phyloP scores from a whole-genome alignment of 2,329 filamentous ascomycete species.

The Didymella keratinophila region DNA sequence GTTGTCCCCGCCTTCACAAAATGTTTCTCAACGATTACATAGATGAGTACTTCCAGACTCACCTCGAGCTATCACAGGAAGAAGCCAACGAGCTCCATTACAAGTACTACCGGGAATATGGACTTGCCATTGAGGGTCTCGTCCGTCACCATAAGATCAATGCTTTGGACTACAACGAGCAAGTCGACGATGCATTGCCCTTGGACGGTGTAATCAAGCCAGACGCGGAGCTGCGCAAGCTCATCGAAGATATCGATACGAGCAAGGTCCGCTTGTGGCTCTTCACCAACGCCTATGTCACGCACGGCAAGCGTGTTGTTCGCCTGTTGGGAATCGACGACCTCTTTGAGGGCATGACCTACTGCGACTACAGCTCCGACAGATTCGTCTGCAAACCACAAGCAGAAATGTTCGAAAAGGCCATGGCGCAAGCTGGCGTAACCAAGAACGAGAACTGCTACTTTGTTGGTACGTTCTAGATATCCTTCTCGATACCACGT shows the following conservation, averaged over 20 bases:
- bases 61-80: constrained; percentile 75
- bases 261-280: constrained; percentile 90
- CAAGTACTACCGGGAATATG: constrained; percentile 95
- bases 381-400: constrained; percentile 89
- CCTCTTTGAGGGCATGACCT: constrained; percentile 93
- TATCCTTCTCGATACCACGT: not conserved
- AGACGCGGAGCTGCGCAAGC: constrained; percentile 73
- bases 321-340: constrained; percentile 82
- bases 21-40: not conserved
- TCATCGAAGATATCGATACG: constrained; percentile 84
- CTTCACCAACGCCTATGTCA: constrained; percentile 95
- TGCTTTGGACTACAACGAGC: constrained; percentile 89
- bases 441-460: constrained; percentile 76
- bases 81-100: constrained; percentile 87
- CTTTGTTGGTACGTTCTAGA: constrained; percentile 78
- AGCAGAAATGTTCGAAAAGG: constrained; percentile 83
- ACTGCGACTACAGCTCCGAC: constrained; percentile 81
- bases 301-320: constrained; percentile 83
- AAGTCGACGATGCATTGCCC: constrained; percentile 94
- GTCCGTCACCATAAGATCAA: constrained; percentile 95
- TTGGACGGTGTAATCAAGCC: constrained; percentile 85
- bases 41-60: constrained; percentile 69
- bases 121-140: constrained; percentile 94
- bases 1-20: not conserved
- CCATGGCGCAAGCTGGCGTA: constrained; percentile 83